Evolutionary conservation across 306 rosid genomes (phyloP).

Genomic region (Casuarina equisetifolia): DNA sequence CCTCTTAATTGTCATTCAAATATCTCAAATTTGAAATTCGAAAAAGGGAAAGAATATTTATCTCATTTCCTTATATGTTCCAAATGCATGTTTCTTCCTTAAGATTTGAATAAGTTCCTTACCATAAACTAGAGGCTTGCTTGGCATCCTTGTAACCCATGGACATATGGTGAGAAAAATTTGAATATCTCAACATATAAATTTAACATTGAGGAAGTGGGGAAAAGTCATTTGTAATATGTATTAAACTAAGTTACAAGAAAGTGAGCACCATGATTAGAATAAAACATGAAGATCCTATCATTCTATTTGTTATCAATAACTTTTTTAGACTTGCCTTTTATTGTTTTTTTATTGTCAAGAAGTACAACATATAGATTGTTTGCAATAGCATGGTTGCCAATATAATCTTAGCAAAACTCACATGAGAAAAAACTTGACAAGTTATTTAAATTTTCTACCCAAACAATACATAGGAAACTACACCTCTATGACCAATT

Average conservation of each 20-base stretch:
- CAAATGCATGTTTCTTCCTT: conserved; percentile 74
- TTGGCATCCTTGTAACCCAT: conserved; percentile 81
- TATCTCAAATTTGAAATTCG: not conserved
- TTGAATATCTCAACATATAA: no score
- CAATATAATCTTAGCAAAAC: conserved; percentile 70
- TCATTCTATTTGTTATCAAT: conserved; percentile 75
- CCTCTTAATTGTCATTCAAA: not conserved
- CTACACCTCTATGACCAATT: no score
- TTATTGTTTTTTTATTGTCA: conserved; percentile 66
- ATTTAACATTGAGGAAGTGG: no score
- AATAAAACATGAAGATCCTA: conserved; percentile 73
- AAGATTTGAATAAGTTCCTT: conserved; percentile 71
- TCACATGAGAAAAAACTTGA: no score
- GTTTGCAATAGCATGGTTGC: conserved; percentile 54
- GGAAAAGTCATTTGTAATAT: no score
- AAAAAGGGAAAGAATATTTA: not conserved
- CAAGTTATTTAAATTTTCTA: no score
- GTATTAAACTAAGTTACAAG: conserved; percentile 64
- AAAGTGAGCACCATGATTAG: conserved; percentile 95
- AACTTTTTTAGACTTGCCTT: conserved; percentile 89
- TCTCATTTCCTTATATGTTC: conserved; percentile 83
- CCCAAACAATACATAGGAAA: no score
- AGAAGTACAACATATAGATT: conserved; percentile 80
- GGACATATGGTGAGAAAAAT: not conserved
- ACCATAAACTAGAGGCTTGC: conserved; percentile 68